Evolutionary conservation across 257 asterid genomes (phyloP).

Genomic region (Solanum boliviense): DNA sequence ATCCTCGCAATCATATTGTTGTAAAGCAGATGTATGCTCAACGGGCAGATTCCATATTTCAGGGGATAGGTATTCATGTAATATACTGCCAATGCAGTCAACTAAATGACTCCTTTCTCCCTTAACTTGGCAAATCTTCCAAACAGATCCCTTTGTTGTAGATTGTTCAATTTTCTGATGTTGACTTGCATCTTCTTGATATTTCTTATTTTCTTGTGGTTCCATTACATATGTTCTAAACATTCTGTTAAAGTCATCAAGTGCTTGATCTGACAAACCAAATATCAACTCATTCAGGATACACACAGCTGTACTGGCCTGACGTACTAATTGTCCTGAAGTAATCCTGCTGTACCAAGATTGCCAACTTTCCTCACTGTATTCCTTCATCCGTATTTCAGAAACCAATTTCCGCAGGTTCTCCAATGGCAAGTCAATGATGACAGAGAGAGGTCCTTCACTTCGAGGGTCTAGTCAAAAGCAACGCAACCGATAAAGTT

Average conservation of each 20-base stretch:
- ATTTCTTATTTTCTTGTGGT: constrained; percentile 12
- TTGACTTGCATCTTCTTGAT: constrained; percentile 12
- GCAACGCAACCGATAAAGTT: constrained; percentile 8
- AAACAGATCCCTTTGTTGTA: constrained; percentile 24
- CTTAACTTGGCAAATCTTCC: constrained; percentile 21
- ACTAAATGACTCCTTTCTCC: constrained; percentile 41
- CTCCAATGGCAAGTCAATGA: constrained; percentile 67
- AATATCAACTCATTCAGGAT: constrained; percentile 78
- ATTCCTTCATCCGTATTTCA: constrained; percentile 58
- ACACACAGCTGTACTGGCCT: constrained; percentile 83
- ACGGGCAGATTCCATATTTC: constrained; percentile 94
- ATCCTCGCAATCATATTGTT: constrained; percentile 36
- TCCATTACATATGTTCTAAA: constrained; percentile 21
- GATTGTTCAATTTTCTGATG: constrained; percentile 12
- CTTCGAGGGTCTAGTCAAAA: constrained; percentile 44
- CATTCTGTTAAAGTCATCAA: constrained; percentile 26
- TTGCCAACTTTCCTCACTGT: constrained; percentile 65
- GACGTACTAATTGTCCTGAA: constrained; percentile 79
- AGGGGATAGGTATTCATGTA: constrained; percentile 85
- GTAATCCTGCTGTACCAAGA: constrained; percentile 69
- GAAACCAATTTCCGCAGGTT: constrained; percentile 61
- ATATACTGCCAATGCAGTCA: constrained; percentile 67
- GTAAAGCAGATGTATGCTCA: constrained; percentile 33
- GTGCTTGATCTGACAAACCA: constrained; percentile 72
- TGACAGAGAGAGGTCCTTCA: constrained; percentile 55